Percentiles rank a stretch among this genome's conserved stretches.
Conservation (phyloP, 2,329 filamentous ascomycete genomes). For the Sporothrix euskadiensis region DNA sequence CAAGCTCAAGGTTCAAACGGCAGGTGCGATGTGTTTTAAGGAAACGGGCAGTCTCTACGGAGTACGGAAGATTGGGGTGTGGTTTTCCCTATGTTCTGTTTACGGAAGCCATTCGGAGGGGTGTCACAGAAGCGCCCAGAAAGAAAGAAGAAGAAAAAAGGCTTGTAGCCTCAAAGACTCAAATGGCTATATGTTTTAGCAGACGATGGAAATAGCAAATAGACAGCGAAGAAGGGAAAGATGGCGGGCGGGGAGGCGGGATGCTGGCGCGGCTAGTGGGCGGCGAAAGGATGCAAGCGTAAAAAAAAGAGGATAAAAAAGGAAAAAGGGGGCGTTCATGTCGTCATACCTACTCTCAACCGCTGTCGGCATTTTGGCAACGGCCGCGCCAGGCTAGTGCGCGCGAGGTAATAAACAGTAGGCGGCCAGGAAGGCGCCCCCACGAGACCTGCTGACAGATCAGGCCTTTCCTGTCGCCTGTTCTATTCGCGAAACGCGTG, state of each 20-base stretch:
- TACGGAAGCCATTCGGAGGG: slow-evolving; percentile 11
- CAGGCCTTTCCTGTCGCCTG: not conserved
- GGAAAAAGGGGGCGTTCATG: slow-evolving; percentile 21
- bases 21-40: slow-evolving; percentile 1
- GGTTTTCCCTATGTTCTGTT: slow-evolving; percentile 13
- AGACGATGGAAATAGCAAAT: not conserved
- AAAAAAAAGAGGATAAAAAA: not conserved
- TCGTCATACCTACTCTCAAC: slow-evolving; percentile 24
- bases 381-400: slow-evolving; percentile 24
- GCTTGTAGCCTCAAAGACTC: not conserved
- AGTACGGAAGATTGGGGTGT: not conserved
- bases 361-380: slow-evolving; percentile 23
- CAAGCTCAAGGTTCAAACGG: not conserved
- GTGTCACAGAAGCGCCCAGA: slow-evolving; percentile 14
- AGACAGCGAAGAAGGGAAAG: not conserved
- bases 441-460: slow-evolving; percentile 5
- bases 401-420: too few species aligned
- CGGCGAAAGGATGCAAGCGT: slow-evolving; percentile 6
- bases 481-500: not conserved
- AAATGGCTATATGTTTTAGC: not conserved
- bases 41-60: not conserved
- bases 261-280: slow-evolving; percentile 21
- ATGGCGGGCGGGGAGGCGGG: slow-evolving; percentile 27
- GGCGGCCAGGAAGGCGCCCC: not conserved
- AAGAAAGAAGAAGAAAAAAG: not conserved